A percentile compares a stretch with the other conserved stretches of the same genome.
phyloP scores from a whole-genome alignment of 169 alveolate species.

The Blepharisma undulans region DNA sequence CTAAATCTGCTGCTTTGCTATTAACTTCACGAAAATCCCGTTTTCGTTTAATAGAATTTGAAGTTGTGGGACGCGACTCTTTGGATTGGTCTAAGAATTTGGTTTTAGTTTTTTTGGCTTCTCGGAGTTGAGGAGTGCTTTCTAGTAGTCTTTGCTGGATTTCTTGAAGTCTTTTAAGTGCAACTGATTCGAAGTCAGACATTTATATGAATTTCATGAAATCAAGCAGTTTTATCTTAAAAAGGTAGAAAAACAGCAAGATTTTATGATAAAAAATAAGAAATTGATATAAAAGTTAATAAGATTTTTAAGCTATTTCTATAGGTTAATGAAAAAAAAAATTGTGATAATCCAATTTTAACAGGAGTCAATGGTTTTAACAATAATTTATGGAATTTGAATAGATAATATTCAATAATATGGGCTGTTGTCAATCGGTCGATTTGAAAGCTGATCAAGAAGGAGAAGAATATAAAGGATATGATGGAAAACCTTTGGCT shows the following conservation, averaged over 20 bases:
- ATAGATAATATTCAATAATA: background rate
- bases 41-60: conserved; percentile 7
- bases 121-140: conserved; percentile 30
- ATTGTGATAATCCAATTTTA: background rate
- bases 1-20: background rate
- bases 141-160: conserved; percentile 21
- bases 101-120: background rate
- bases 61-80: conserved; percentile 34
- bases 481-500: background rate
- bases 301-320: too few relatives aligned
- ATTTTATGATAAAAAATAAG: too few relatives aligned
- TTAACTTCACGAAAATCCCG: background rate
- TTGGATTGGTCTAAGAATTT: conserved; percentile 10
- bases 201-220: background rate
- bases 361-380: background rate
- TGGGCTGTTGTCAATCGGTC: background rate
- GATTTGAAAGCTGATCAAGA: background rate
- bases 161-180: conserved; percentile 27
- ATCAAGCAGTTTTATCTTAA: background rate
- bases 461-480: background rate
- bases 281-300: too few relatives aligned
- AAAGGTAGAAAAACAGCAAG: background rate
- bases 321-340: too few relatives aligned
- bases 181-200: conserved; percentile 26
- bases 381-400: background rate